phyloP scores from a whole-genome alignment of 2,329 filamentous ascomycete genomes.

The Pseudocercospora ulei region DNA sequence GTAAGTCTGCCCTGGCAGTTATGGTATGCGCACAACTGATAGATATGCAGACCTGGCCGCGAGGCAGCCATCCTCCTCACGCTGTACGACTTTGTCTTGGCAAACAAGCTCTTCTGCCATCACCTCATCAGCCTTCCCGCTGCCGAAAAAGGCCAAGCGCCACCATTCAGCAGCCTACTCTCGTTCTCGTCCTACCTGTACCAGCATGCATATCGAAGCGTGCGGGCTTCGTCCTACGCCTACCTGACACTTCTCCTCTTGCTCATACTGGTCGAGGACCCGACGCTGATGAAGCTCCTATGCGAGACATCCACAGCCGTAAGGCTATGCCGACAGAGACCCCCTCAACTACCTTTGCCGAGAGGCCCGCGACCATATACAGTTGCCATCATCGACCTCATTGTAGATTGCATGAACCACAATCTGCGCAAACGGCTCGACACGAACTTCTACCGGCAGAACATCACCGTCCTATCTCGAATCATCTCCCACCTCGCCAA shows the following conservation, averaged over 20 bases:
- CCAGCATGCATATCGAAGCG: slow-evolving; percentile 81
- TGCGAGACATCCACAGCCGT: slow-evolving; percentile 67
- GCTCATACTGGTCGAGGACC: slow-evolving; percentile 78
- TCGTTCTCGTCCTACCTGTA: slow-evolving; percentile 87
- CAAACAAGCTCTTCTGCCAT: slow-evolving; percentile 90
- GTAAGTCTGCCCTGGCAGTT: slow-evolving; percentile 44
- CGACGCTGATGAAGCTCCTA: slow-evolving; percentile 67
- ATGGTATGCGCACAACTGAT: slow-evolving; percentile 17
- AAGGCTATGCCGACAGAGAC: slow-evolving; percentile 77
- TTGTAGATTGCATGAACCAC: slow-evolving; percentile 87
- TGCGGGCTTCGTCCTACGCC: slow-evolving; percentile 68
- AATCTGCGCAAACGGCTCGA: slow-evolving; percentile 81
- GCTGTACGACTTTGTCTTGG: slow-evolving; percentile 84
- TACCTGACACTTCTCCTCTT: slow-evolving; percentile 77
- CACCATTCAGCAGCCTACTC: slow-evolving; percentile 64
- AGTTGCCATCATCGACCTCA: slow-evolving; percentile 69
- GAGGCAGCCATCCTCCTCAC: slow-evolving; percentile 73
- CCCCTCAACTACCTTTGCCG: slow-evolving; percentile 70
- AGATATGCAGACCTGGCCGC: slow-evolving; percentile 57
- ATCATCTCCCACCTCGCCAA: slow-evolving; percentile 75
- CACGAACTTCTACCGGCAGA: slow-evolving; percentile 59
- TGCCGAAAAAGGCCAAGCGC: slow-evolving; percentile 32
- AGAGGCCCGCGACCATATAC: slow-evolving; percentile 60
- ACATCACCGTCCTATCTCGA: slow-evolving; percentile 70
- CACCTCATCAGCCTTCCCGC: slow-evolving; percentile 54